Base-by-base conservation (phyloP, 1,284 basidiomycete genomes). In the Golubevia sp. region DNA sequence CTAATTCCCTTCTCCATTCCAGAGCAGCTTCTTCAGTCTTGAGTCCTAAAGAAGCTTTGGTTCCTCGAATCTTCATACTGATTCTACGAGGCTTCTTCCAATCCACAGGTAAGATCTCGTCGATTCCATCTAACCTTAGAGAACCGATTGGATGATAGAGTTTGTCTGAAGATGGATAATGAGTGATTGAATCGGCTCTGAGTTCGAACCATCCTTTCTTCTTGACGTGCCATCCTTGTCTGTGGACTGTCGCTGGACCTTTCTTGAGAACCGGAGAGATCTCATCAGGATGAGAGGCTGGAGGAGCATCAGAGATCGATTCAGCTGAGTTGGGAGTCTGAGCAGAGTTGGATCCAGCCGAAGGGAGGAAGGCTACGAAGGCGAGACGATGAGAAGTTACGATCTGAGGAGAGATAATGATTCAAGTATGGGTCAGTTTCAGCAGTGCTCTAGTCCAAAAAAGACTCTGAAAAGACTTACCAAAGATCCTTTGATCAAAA, bases 121-220 rank as follows among this genome's bases (percentile, higher is more conserved):
- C 56, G 6, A 75, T 62, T 18, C 67, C 62, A 50, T 62, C 61
- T 38, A 75, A 66, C n/a, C 73, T 63, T 2, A 66, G 55, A 21
- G 66, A 66, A 8, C 67, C 23, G n/a, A 77, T 52, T 2, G 75
- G 75, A 62, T 77, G 69, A 57, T 77, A 76, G 51, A 77, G 71
- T 56, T 74, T 63, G 54, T 68, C 68, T 58, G 67, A 70, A 20
- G 70, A 68, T 13, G 65, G 23, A 58, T 74, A 77, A 21, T 64
- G 64, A 44, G 66, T 68, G 58, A 77, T 62, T 24, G n/a, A 49
- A n/a, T 66, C 55, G n/a, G 60, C 3, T 24, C 56, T 25, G 6
- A 77, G 69, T 51, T 73, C 73, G 49, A 75, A 63, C 75, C 75
- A 77, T 51, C 69, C 71, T 7, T 57, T 64, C n/a, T 74, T 62